A percentile compares a stretch with the other conserved stretches of the same genome.
Conservation (phyloP, 352 stramenopile genomes). For the Globisporangium alternatum region DNA sequence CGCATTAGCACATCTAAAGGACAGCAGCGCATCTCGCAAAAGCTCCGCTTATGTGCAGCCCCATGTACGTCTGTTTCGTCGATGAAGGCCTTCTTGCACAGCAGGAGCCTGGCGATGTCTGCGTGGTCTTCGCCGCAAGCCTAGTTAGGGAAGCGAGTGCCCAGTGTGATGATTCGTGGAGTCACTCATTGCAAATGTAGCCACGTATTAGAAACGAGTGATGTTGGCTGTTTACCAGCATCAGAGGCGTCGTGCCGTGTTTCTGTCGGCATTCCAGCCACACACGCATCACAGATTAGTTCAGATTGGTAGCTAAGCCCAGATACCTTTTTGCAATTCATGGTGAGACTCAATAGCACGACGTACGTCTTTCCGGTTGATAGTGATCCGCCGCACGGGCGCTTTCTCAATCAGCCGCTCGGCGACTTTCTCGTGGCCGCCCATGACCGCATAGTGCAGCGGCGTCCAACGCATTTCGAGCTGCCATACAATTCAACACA, state of each 20-base stretch:
- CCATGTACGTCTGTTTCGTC: slow-evolving; percentile 66
- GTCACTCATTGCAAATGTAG: background rate
- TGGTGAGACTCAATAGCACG: too few relatives aligned
- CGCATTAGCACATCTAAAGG: background rate
- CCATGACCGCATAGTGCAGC: slow-evolving; percentile 77
- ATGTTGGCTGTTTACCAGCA: slow-evolving; percentile 41
- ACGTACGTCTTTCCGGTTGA: slow-evolving; percentile 76
- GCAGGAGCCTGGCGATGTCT: slow-evolving; percentile 46
- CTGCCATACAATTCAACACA: slow-evolving; percentile 1
- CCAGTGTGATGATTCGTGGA: background rate
- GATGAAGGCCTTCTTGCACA: slow-evolving; percentile 73
- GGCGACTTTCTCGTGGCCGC: slow-evolving; percentile 53
- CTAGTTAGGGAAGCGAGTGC: slow-evolving; percentile 19
- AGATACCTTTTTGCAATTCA: background rate
- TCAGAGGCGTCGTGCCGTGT: slow-evolving; percentile 69
- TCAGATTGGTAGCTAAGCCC: background rate
- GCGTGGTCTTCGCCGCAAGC: slow-evolving; percentile 73
- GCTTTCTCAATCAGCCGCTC: slow-evolving; percentile 61
- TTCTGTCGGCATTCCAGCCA: slow-evolving; percentile 33
- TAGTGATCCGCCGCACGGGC: slow-evolving; percentile 69
- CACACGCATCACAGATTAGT: background rate
- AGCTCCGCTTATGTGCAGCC: background rate
- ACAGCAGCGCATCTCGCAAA: background rate
- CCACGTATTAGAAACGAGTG: background rate
- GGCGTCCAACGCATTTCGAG: slow-evolving; percentile 81